Evolutionary conservation across 768 basidiomycete genomes (phyloP), one percentile per base, ranked within the genome.

Genomic region (Lentinula raphanica): DNA sequence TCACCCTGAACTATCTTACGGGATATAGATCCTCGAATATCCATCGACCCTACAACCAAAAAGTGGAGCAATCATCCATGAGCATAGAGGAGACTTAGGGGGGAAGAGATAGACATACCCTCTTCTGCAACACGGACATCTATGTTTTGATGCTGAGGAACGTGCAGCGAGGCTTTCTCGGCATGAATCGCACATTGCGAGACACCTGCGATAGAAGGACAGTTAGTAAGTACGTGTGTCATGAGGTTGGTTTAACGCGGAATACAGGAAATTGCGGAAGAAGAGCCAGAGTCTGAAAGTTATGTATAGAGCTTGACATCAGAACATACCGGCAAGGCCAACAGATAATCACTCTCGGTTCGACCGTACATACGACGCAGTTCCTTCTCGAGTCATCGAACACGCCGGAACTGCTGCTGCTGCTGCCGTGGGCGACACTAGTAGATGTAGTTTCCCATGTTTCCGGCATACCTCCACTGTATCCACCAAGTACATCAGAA

Each of bases 281-380:
- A 68, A 50, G 21, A 15, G 38, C 15, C 39, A 15, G 4, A 3
- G 32, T 2, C 32, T 13, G 9, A 35, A 13, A 13, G 8, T 35
- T 35, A n/a, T n/a, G n/a, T n/a, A n/a, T n/a, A n/a, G n/a, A n/a
- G n/a, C n/a, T n/a, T n/a, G n/a, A n/a, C n/a, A n/a, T n/a, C n/a
- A 6, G 28, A 58, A 60, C 77, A 23, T 60, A 88, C 86, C 89
- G 81, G 68, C 89, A 91, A n/a, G 89, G 89, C 89, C 89, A 92
- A 64, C 88, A 91, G 51, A 92, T 88, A 58, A 92, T 79, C 65
- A 87, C 82, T 49, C 89, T 73, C 27, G 78, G 72, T 58, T 86
- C 85, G n/a, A 73, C 73, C 27, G 84, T 88, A 63, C 89, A 92
- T 49, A 92, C 79, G 5, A 92, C 88, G 65, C 90, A 92, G 58